A percentile compares a stretch with the other conserved stretches of the same genome.
Evolutionary conservation across 2,329 filamentous ascomycete species (phyloP).

Genomic region (Ceratocystis destructans): DNA sequence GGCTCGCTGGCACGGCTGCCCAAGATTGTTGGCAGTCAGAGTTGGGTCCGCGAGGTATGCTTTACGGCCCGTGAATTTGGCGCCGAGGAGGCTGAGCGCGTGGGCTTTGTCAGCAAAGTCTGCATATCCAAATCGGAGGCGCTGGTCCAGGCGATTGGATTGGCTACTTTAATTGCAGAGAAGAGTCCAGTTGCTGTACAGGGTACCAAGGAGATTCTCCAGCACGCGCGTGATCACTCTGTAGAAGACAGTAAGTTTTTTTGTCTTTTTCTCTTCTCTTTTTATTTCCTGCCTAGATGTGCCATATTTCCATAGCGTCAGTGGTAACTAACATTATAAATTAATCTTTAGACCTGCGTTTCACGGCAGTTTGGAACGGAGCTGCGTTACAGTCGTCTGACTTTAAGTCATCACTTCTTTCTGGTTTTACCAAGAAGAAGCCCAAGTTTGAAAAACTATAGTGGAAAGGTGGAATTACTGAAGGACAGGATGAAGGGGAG

Average conservation of each 20-base stretch:
- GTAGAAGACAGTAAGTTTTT: conserved; percentile 55
- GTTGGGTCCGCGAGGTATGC: conserved; percentile 69
- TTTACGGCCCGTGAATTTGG: conserved; percentile 57
- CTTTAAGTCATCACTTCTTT: conserved; percentile 58
- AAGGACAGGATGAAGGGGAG: background rate
- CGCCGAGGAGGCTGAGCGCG: conserved; percentile 52
- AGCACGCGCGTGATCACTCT: conserved; percentile 64
- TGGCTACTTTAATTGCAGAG: conserved; percentile 51
- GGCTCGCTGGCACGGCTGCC: conserved; percentile 61
- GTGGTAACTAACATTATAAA: background rate
- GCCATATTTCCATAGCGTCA: background rate
- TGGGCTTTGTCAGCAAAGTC: conserved; percentile 57
- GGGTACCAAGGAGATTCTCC: conserved; percentile 76
- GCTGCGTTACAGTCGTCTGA: conserved; percentile 71
- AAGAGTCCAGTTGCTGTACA: conserved; percentile 85
- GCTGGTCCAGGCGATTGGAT: conserved; percentile 46
- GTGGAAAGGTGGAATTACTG: background rate
- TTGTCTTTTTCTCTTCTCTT: background rate
- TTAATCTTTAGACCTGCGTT: conserved; percentile 46
- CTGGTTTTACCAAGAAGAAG: conserved; percentile 63
- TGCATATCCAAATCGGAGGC: conserved; percentile 48
- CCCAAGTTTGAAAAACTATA: conserved; percentile 77
- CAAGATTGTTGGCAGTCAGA: conserved; percentile 54
- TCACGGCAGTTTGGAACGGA: conserved; percentile 79
- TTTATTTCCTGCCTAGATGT: background rate